Conservation (phyloP, 2,329 filamentous ascomycete genomes). For the Aspergillus ochraceus region DNA sequence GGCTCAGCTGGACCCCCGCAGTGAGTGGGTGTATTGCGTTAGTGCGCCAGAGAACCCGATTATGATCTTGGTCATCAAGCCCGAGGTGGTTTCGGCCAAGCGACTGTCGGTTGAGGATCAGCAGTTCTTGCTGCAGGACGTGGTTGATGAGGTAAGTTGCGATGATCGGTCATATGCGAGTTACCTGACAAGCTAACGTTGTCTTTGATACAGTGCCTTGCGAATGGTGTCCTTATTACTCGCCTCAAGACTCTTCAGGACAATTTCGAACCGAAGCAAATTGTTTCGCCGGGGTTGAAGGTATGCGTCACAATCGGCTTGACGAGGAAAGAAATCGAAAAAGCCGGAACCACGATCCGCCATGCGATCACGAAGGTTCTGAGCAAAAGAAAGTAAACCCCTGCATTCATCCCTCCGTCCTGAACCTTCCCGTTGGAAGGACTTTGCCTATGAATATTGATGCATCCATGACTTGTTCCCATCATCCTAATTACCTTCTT, state of each 20-base stretch:
- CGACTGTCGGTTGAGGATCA: slow-evolving; percentile 73
- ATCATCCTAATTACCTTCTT: not conserved
- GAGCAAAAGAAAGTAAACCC: slow-evolving; percentile 51
- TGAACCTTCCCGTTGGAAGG: slow-evolving; percentile 7
- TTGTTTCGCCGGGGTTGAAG: slow-evolving; percentile 78
- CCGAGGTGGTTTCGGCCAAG: slow-evolving; percentile 72
- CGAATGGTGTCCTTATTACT: slow-evolving; percentile 87
- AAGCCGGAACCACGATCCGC: slow-evolving; percentile 81
- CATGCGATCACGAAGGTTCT: slow-evolving; percentile 95
- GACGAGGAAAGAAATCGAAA: slow-evolving; percentile 93
- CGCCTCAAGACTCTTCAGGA: slow-evolving; percentile 78
- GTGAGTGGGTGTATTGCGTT: slow-evolving; percentile 85
- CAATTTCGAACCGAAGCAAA: slow-evolving; percentile 64
- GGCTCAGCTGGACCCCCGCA: slow-evolving; percentile 84
- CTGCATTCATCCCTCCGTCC: slow-evolving; percentile 4
- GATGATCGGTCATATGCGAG: not conserved
- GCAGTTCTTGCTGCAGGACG: slow-evolving; percentile 80
- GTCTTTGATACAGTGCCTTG: slow-evolving; percentile 61
- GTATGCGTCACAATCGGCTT: slow-evolving; percentile 86
- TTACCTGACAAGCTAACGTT: not conserved
- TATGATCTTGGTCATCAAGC: slow-evolving; percentile 79
- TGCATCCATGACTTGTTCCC: slow-evolving; percentile 20
- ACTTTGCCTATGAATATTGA: slow-evolving; percentile 22
- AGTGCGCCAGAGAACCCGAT: slow-evolving; percentile 84
- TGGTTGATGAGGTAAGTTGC: slow-evolving; percentile 84